Percentiles rank a stretch among this genome's conserved stretches.
Conservation (phyloP, 2,329 filamentous ascomycete genomes). For the Penicillium hesseltinei region DNA sequence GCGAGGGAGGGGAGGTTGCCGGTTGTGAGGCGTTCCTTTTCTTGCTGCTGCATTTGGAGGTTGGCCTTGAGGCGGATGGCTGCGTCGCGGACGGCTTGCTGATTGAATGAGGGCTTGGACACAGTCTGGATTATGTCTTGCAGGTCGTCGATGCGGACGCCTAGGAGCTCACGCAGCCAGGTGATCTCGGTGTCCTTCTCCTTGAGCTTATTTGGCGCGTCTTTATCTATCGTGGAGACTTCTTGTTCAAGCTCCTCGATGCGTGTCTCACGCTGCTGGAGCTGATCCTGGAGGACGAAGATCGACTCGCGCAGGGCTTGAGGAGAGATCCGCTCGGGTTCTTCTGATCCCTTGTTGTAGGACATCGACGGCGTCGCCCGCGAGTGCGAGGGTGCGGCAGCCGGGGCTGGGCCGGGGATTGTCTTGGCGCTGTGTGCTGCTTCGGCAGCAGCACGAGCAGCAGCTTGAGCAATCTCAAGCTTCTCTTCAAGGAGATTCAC, state of each 20-base stretch:
- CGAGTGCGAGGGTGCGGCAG: slow-evolving; percentile 41
- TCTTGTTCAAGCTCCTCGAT: slow-evolving; percentile 83
- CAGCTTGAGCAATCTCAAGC: slow-evolving; percentile 83
- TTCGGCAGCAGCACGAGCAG: slow-evolving; percentile 76
- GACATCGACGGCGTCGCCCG: slow-evolving; percentile 48
- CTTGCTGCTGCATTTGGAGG: slow-evolving; percentile 96
- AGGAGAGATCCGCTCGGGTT: slow-evolving; percentile 85
- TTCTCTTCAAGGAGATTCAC: slow-evolving; percentile 84
- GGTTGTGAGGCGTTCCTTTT: slow-evolving; percentile 80
- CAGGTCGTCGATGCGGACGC: slow-evolving; percentile 84
- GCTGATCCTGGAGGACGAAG: slow-evolving; percentile 91
- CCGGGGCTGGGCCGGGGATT: slow-evolving; percentile 33
- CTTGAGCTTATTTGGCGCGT: slow-evolving; percentile 76
- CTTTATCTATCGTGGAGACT: slow-evolving; percentile 67
- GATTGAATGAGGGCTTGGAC: slow-evolving; percentile 71
- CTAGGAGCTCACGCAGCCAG: slow-evolving; percentile 91
- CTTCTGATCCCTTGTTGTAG: slow-evolving; percentile 45
- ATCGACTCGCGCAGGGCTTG: slow-evolving; percentile 95
- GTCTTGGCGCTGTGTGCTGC: slow-evolving; percentile 64
- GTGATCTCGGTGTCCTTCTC: slow-evolving; percentile 92
- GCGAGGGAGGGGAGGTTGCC: slow-evolving; percentile 72
- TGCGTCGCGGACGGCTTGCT: slow-evolving; percentile 78
- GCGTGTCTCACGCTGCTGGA: slow-evolving; percentile 86
- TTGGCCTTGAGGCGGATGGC: slow-evolving; percentile 92
- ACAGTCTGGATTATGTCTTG: slow-evolving; percentile 85